phyloP scores from a whole-genome alignment of 257 asterid genomes.

The Petrea volubilis region DNA sequence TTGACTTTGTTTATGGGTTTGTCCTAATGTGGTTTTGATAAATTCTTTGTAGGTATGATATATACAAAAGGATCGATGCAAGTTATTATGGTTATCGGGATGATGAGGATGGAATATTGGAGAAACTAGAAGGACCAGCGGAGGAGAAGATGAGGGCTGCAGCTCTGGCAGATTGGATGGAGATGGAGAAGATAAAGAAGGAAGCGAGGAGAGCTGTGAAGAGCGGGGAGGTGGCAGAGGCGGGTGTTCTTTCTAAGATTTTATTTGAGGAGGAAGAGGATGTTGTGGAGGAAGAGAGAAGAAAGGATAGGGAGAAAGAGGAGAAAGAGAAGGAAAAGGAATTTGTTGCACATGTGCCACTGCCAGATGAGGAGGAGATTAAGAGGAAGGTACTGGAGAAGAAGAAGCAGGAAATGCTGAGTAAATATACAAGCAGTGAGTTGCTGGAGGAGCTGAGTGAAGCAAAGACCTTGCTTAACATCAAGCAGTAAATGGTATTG shows the following conservation, averaged over 20 bases:
- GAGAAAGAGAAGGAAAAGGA: conserved; percentile 69
- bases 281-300: conserved; percentile 85
- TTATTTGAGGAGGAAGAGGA: conserved; percentile 92
- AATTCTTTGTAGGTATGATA: conserved; percentile 70
- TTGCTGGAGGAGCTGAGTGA: conserved; percentile 70
- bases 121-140: conserved; percentile 81
- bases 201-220: conserved; percentile 87
- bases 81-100: conserved; percentile 95
- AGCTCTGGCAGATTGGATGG: conserved; percentile 75
- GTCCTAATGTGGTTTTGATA: conserved; percentile 16
- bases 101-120: conserved; percentile 90
- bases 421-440: conserved; percentile 76
- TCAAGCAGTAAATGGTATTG: conserved; percentile 51
- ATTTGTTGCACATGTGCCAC: conserved; percentile 84
- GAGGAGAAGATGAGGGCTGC: conserved; percentile 72
- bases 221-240: conserved; percentile 92
- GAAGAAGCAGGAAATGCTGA: conserved; percentile 85
- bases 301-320: conserved; percentile 58
- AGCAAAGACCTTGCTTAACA: conserved; percentile 85
- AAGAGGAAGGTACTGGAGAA: conserved; percentile 83
- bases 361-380: conserved; percentile 91
- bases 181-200: conserved; percentile 77
- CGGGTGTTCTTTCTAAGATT: conserved; percentile 70
- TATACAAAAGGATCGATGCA: conserved; percentile 90
- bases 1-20: not conserved